Percentiles rank a stretch among this genome's conserved stretches.
These are phyloP conservation scores for Serpula lacrymans DNA, from an alignment of 768 basidiomycete species.

Conservation along the genomic window DNA sequence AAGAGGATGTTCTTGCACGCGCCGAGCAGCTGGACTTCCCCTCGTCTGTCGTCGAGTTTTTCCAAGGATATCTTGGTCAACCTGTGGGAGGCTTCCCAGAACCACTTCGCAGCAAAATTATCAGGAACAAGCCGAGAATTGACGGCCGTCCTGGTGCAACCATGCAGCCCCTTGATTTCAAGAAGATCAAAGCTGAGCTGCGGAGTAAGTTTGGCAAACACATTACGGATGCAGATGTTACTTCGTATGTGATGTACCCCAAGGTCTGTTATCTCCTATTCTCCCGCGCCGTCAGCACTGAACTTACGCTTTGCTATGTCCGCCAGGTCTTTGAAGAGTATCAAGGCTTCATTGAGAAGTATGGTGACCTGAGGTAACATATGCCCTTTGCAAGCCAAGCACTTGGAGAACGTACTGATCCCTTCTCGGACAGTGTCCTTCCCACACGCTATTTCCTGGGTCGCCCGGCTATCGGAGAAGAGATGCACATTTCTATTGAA, in stretches of 20 bases:
- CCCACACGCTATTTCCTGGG: slow-evolving; percentile 98
- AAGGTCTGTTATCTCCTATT: slow-evolving; percentile 52
- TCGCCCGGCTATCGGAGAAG: slow-evolving; percentile 88
- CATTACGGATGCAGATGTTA: slow-evolving; percentile 90
- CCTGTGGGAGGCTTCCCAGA: slow-evolving; percentile 99
- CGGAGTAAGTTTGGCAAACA: slow-evolving; percentile 93
- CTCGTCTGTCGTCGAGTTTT: slow-evolving; percentile 95
- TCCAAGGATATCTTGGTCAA: slow-evolving; percentile 98
- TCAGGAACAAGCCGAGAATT: slow-evolving; percentile 90
- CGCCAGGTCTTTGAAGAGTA: slow-evolving; percentile 93
- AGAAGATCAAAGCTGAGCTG: slow-evolving; percentile 91
- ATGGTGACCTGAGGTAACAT: slow-evolving; percentile 85
- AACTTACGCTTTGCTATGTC: slow-evolving; percentile 11
- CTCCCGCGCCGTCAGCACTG: slow-evolving; percentile 6
- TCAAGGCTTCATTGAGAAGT: slow-evolving; percentile 92
- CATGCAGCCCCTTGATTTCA: slow-evolving; percentile 90
- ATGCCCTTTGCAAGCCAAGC: slow-evolving; percentile 3
- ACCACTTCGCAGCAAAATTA: slow-evolving; percentile 86
- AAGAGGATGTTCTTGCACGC: slow-evolving; percentile 79
- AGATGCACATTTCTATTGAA: slow-evolving; percentile 96
- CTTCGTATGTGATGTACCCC: slow-evolving; percentile 97
- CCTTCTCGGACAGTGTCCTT: slow-evolving; percentile 60
- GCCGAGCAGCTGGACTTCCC: slow-evolving; percentile 97
- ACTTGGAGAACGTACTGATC: slow-evolving; percentile 3
- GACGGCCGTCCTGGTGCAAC: slow-evolving; percentile 88